These are phyloP conservation scores for Aureobasidium mangrovei DNA, from an alignment of 2,329 filamentous ascomycete species.

Conservation along the genomic window DNA sequence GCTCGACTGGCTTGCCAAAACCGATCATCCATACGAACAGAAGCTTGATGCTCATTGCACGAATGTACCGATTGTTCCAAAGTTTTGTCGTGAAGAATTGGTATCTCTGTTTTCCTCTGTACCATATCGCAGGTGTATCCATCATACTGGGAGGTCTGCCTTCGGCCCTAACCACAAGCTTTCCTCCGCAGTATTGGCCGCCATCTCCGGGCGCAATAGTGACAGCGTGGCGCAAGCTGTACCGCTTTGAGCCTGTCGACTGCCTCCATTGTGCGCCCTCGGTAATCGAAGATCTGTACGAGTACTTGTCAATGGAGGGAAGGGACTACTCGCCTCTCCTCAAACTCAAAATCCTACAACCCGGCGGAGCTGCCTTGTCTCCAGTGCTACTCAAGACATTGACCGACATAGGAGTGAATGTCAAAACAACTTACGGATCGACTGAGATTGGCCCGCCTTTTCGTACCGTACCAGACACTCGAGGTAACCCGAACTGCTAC, in stretches of 20 bases:
- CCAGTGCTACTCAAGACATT: constrained; percentile 22
- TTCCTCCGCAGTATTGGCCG: constrained; percentile 26
- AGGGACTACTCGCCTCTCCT: constrained; percentile 22
- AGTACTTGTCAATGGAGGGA: constrained; percentile 21
- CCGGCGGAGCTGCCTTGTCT: constrained; percentile 25
- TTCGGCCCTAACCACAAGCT: constrained; percentile 25
- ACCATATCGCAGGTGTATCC: constrained; percentile 23
- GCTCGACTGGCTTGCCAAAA: constrained; percentile 53
- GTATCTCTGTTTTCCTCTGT: constrained; percentile 28
- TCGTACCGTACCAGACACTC: constrained; percentile 24
- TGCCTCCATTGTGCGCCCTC: constrained; percentile 26
- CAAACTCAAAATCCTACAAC: constrained; percentile 25
- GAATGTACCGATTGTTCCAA: constrained; percentile 28
- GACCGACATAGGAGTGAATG: constrained; percentile 22
- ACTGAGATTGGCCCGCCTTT: constrained; percentile 29
- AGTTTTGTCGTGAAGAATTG: constrained; percentile 27
- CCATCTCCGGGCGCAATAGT: constrained; percentile 24
- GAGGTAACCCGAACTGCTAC: constrained; percentile 23
- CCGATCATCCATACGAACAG: constrained; percentile 49
- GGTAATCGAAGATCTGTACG: constrained; percentile 26
- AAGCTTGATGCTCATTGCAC: constrained; percentile 28
- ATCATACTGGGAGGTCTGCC: constrained; percentile 26
- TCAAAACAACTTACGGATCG: constrained; percentile 28
- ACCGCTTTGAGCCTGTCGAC: constrained; percentile 22
- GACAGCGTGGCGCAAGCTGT: constrained; percentile 8